Conservation (phyloP, 1,139 yeast species). For the Yamadazyma friedrichii region DNA sequence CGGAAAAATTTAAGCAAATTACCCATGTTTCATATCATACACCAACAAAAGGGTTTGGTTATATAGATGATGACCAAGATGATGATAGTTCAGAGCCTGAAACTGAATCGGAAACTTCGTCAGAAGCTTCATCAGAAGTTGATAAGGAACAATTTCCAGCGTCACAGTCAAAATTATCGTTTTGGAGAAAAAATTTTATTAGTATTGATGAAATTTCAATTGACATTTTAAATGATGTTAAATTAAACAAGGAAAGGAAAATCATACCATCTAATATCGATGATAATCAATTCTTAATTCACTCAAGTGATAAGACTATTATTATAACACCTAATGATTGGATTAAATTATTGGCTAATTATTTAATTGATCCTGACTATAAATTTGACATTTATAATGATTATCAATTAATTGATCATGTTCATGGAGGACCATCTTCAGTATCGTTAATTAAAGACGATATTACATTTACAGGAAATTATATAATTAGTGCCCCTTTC, state of each 20-base stretch:
- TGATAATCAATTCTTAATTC: slow-evolving; percentile 8
- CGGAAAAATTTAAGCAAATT: background rate
- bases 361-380: slow-evolving; percentile 2
- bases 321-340: slow-evolving; percentile 10
- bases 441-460: slow-evolving; percentile 24
- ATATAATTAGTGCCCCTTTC: slow-evolving; percentile 15
- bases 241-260: background rate
- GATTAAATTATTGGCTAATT: slow-evolving; percentile 7
- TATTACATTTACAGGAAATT: slow-evolving; percentile 25
- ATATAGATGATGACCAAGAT: slow-evolving; percentile 25
- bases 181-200: slow-evolving; percentile 8
- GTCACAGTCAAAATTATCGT: slow-evolving; percentile 1
- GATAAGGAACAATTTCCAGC: background rate
- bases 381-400: slow-evolving; percentile 5
- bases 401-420: slow-evolving; percentile 7
- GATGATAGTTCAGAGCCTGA: slow-evolving; percentile 12
- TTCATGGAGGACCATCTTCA: slow-evolving; percentile 2
- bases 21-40: slow-evolving; percentile 19
- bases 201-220: slow-evolving; percentile 8
- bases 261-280: background rate
- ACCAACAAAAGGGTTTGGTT: slow-evolving; percentile 41
- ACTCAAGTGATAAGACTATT: slow-evolving; percentile 6
- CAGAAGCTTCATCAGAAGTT: background rate
- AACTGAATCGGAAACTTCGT: background rate
- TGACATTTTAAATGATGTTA: slow-evolving; percentile 11